Conservation (phyloP, 768 basidiomycete species). For the Coprinopsis cinerea region DNA sequence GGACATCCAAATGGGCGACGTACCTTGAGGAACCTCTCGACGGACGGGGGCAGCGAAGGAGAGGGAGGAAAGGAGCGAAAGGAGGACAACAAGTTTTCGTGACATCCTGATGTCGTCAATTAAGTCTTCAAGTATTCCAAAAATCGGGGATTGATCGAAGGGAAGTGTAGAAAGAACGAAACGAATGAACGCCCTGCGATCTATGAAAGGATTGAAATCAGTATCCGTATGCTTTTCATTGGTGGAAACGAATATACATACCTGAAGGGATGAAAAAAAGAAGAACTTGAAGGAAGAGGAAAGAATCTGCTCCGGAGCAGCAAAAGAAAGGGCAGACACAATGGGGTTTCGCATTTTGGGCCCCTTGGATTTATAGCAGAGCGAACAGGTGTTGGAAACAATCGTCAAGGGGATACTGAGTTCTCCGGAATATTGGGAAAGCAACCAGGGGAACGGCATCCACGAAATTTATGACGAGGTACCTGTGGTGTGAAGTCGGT, state of each 20-base stretch:
- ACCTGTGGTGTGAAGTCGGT: too few relatives aligned
- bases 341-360: neutral
- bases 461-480: too few relatives aligned
- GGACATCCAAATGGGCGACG: neutral
- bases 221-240: too few relatives aligned
- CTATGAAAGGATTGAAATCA: constrained; percentile 11
- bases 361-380: neutral
- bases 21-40: constrained; percentile 65
- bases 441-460: too few relatives aligned
- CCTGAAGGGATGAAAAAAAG: constrained; percentile 23
- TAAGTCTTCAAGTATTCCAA: constrained; percentile 10
- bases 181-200: constrained; percentile 25
- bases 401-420: too few relatives aligned
- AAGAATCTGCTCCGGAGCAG: constrained; percentile 10
- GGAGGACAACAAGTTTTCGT: constrained; percentile 17
- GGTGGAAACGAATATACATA: neutral
- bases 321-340: constrained; percentile 5
- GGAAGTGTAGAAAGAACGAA: constrained; percentile 14
- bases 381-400: too few relatives aligned
- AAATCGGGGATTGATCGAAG: neutral
- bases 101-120: constrained; percentile 19
- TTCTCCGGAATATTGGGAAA: too few relatives aligned
- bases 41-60: constrained; percentile 38
- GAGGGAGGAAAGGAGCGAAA: constrained; percentile 23
- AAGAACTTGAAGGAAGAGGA: constrained; percentile 26